Conservation (phyloP, 441 rosid species). For the Isatis lusitanica region DNA sequence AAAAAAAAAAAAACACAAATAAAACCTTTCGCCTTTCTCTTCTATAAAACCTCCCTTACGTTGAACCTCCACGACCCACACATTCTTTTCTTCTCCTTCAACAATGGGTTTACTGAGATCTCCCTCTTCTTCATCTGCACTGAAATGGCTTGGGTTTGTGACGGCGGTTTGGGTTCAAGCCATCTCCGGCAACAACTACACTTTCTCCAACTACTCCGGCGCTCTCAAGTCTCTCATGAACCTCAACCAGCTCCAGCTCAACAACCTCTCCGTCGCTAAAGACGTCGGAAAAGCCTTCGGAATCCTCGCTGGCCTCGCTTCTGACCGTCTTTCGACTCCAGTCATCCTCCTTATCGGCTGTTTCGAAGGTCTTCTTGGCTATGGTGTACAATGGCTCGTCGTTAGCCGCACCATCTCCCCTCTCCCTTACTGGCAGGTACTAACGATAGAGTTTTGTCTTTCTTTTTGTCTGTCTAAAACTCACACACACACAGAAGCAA, state of each 20-base stretch:
- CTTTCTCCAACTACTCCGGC: conserved; percentile 53
- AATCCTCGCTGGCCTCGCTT: conserved; percentile 57
- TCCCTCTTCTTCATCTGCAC: conserved; percentile 32
- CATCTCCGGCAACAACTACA: conserved; percentile 57
- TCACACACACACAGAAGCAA: background rate
- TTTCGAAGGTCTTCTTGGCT: conserved; percentile 51
- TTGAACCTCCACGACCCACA: background rate
- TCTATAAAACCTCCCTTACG: conserved; percentile 2
- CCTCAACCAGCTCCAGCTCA: conserved; percentile 50
- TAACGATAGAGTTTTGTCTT: background rate
- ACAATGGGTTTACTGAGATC: background rate
- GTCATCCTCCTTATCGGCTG: conserved; percentile 54
- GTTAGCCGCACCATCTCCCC: conserved; percentile 49
- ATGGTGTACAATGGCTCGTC: conserved; percentile 62
- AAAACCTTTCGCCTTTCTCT: background rate
- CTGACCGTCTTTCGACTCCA: conserved; percentile 47
- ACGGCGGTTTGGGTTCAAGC: conserved; percentile 58
- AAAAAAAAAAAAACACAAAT: background rate
- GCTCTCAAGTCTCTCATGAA: conserved; percentile 55
- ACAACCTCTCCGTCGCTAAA: conserved; percentile 60
- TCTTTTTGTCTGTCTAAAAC: background rate
- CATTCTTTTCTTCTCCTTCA: background rate
- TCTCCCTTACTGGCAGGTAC: conserved; percentile 54
- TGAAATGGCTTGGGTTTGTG: conserved; percentile 57
- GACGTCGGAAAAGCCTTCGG: conserved; percentile 65